Percentiles rank a stretch among this genome's conserved stretches.
These are phyloP conservation scores for Flaveria linearis DNA, from an alignment of 129 eudicot genomes.

Conservation along the genomic window DNA sequence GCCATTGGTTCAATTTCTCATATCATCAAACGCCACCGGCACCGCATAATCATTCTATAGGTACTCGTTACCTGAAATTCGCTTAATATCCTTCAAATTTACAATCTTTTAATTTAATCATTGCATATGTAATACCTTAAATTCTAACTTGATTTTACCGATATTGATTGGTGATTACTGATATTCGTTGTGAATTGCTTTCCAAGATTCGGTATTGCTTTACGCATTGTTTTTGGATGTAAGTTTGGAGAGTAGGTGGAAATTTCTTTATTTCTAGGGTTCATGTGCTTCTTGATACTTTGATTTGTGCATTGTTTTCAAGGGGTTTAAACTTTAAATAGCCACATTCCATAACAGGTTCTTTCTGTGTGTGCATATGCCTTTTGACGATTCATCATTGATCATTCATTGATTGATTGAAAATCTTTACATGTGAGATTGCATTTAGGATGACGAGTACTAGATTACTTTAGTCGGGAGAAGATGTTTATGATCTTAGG, in stretches of 20 bases:
- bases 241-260: background rate
- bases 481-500: too few species aligned
- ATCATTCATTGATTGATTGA: slow-evolving; percentile 18
- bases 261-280: slow-evolving; percentile 10
- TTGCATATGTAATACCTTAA: background rate
- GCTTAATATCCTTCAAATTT: background rate
- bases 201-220: background rate
- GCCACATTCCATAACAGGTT: slow-evolving; percentile 17
- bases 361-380: background rate
- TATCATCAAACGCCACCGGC: background rate
- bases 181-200: slow-evolving; percentile 18
- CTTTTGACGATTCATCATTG: slow-evolving; percentile 5
- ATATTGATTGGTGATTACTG: background rate
- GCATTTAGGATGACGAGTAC: background rate
- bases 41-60: background rate
- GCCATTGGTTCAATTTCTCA: background rate
- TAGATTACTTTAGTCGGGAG: too few species aligned
- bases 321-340: background rate
- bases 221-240: background rate
- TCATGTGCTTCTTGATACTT: slow-evolving; percentile 10
- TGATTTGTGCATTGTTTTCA: background rate
- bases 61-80: slow-evolving; percentile 1
- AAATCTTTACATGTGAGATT: slow-evolving; percentile 1
- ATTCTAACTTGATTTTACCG: background rate
- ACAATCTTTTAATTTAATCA: background rate